These are phyloP conservation scores for Trypanosoma congolense DNA, from an alignment of 208 protist genomes.

Conservation along the genomic window DNA sequence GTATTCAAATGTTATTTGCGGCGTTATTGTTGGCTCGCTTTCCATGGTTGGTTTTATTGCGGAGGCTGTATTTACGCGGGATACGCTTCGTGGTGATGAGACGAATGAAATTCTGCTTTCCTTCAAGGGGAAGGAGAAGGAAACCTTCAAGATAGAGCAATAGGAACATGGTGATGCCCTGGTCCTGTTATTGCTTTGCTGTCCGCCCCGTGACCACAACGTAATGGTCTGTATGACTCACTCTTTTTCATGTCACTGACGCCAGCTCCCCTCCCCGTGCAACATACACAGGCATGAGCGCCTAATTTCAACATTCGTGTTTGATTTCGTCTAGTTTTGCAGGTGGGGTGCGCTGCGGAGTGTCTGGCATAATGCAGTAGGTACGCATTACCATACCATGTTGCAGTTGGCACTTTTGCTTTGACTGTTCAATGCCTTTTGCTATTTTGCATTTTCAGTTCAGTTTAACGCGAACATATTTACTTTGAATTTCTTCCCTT, in stretches of 20 bases:
- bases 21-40: conserved; percentile 94
- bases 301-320: background rate
- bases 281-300: background rate
- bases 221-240: no score
- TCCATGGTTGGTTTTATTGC: conserved; percentile 91
- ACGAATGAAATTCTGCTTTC: conserved; percentile 85
- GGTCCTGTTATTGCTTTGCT: conserved; percentile 10
- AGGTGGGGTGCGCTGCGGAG: background rate
- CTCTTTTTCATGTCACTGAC: no score
- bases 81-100: conserved; percentile 85
- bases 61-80: conserved; percentile 75
- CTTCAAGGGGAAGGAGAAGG: conserved; percentile 71
- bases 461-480: no score
- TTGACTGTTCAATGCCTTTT: no score
- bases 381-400: no score
- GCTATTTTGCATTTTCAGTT: no score
- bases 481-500: no score
- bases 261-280: background rate
- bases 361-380: no score
- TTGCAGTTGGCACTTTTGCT: no score
- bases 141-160: conserved; percentile 73
- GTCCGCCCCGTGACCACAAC: no score
- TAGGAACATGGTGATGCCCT: conserved; percentile 21
- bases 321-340: background rate
- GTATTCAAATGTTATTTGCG: conserved; percentile 97